Evolutionary conservation across 768 basidiomycete genomes (phyloP).

Genomic region (Pluteus cervinus): DNA sequence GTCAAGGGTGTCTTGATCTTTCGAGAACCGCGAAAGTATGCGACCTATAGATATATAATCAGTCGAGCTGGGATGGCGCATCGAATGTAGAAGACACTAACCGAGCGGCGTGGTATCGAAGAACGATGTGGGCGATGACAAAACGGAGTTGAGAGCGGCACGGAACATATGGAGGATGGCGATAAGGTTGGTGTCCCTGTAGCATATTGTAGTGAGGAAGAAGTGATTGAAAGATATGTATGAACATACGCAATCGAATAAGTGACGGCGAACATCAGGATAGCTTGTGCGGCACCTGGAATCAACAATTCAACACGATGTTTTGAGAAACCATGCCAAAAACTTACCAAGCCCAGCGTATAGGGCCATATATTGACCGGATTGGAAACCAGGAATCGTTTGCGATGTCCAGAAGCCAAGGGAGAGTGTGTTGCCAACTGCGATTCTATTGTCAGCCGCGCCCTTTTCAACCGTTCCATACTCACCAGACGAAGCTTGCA

Average conservation of each 20-base stretch:
- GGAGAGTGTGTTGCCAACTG: slow-evolving; percentile 61
- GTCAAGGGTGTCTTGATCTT: slow-evolving; percentile 58
- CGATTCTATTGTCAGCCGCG: background rate
- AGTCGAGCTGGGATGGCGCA: background rate
- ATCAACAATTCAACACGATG: background rate
- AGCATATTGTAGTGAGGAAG: slow-evolving; percentile 1
- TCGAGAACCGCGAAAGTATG: slow-evolving; percentile 51
- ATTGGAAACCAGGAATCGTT: slow-evolving; percentile 46
- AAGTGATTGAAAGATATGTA: background rate
- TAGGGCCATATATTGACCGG: slow-evolving; percentile 65
- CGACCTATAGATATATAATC: slow-evolving; percentile 31
- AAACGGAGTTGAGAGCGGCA: slow-evolving; percentile 45
- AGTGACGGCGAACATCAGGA: slow-evolving; percentile 45
- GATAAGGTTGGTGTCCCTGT: slow-evolving; percentile 29
- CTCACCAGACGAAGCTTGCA: slow-evolving; percentile 46
- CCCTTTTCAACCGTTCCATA: background rate
- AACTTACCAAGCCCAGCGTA: slow-evolving; percentile 39
- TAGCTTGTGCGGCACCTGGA: slow-evolving; percentile 40
- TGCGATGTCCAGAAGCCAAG: slow-evolving; percentile 68
- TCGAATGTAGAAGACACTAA: slow-evolving; percentile 18
- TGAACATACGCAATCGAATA: slow-evolving; percentile 42
- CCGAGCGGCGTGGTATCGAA: slow-evolving; percentile 73
- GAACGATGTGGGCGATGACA: slow-evolving; percentile 59
- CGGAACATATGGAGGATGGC: slow-evolving; percentile 49
- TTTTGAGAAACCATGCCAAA: background rate